Base-by-base conservation (phyloP, 2,329 filamentous ascomycete species). In the Knufia petricola region DNA sequence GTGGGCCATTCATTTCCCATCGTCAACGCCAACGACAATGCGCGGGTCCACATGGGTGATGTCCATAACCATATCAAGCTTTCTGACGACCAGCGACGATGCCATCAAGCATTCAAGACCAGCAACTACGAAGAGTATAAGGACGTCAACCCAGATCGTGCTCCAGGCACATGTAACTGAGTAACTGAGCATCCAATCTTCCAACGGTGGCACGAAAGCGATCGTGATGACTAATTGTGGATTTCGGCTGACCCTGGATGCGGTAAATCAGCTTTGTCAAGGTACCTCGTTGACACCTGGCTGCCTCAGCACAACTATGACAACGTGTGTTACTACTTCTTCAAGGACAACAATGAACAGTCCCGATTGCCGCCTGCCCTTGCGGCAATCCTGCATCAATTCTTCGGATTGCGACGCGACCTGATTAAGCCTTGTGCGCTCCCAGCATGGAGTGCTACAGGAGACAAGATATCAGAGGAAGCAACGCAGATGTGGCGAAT, bases 201-300 rank as follows among this genome's bases (percentile, higher is more conserved):
- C 46, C 36, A 2, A 30, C 50, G 39, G 10, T 67, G 62, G 65
- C 49, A 12, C 28, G 20, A 58, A 4, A 61, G 45, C 24, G 2
- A 8, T 1, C 10, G 23, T 3, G 51, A 59, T 36, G 55, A 59
- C 49, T 55, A 68, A 21, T 61, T 70, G 21, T 68, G 61, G 66
- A 56, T 68, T 6, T 66, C 64, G 9, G 66, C 66, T 1, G 64
- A 67, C 45, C 66, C 65, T 13, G 66, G 67, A 24, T 68, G 64
- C 48, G 66, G 66, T 3, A 69, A 69, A 51, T 69, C 66, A 21
- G 66, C 69, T 0, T 57, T 69, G 1, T 52, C 64, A 0, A 59
- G 56, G 53, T 62, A 58, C 2, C 55, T 69, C 0, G 55, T 69
- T 6, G 61, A 68, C 42, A 23, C 59, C 1, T 54, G 59, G 23